Evolutionary conservation across 2,329 filamentous ascomycete species (phyloP), one percentile per base, ranked within the genome.

Genomic region (Cercospora sesami): DNA sequence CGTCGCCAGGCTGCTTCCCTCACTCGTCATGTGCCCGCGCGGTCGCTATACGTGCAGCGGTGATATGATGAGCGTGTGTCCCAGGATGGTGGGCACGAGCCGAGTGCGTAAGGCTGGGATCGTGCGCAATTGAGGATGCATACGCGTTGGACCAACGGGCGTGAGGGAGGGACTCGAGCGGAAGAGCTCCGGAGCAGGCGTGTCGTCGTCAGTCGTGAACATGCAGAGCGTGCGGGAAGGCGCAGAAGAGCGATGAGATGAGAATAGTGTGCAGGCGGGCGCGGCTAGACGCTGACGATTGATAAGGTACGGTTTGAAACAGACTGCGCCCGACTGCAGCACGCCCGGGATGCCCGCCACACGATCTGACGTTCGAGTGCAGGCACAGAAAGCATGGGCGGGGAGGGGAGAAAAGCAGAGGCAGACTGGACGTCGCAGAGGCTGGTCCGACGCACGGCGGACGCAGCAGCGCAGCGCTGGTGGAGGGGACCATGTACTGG

Each of bases 271-370:
- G 36, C 36, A 42, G 36, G 36, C 36, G 36, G 55, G 62, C 62
- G 70, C 68, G 65, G 66, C 66, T 68, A 65, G 48, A 63, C 63
- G 64, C 68, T 68, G 68, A 69, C 57, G 65, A 58, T 51, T 66
- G 66, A 68, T 67, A 68, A 69, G 65, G 67, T 64, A 69, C 68
- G 42, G 60, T 68, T 63, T 69, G 69, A 71, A 67, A 71, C 69
- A 68, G 64, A 61, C 64, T 67, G 63, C 68, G 63, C 64, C 31
- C 64, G 61, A 30, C 64, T 70, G 68, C 66, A 67, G 64, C 60
- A 63, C 23, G 60, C 36, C 64, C 59, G 64, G 68, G 63, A 69
- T 68, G 59, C 68, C 69, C 68, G 69, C 69, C 69, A 71, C 69
- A 69, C 68, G 63, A 53, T 69, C 67, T 69, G 69, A 67, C 67